Evolutionary conservation across 306 rosid genomes (phyloP), one percentile per base, ranked within the genome.

Genomic region (Leucaena leucocephala): DNA sequence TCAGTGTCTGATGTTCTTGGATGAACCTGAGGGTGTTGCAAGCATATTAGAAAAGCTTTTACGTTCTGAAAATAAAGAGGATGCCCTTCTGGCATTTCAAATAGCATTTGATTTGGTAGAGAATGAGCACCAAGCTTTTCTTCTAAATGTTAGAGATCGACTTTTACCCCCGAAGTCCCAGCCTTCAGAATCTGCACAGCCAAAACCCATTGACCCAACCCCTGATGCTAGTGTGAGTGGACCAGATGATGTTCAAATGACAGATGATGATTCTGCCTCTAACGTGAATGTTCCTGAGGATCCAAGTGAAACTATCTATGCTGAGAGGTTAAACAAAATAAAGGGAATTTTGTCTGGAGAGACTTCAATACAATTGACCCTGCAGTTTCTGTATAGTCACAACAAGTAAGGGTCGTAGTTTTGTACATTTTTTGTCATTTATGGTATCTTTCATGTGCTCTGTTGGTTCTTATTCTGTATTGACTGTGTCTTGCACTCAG

Each of bases 41-140:
- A 90, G 82, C 87, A 91, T 91, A 85, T 84, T 95, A 82, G 98
- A 91, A 80, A 95, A 86, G 77, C 98, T 95, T 78, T 82, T 95
- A 70, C 91, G 87, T 39, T 92, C 98, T 57, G 98, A 95, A 81
- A 90, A 88, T 86, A 91, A 91, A 81, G 98, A 95, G 49, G 97
- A 95, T 74, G 88, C 97, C n/a, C 98, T 95, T 76, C 78, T 92
- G 88, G 94, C 96, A 77, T 91, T 88, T 82, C 98, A 95, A 89
- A 90, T 95, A 72, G 98, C 98, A 64, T 95, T 95, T 87, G 98
- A 95, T 84, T 90, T 95, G 54, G 90, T 92, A 8, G 98, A 95
- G 88, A 95, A 95, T 74, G 98, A 95, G 85, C 97, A 92, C 84
- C 98, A 95, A 81, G 96, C 98, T 55, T 95, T 95, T 90, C 94